phyloP scores from a whole-genome alignment of 805 yeast genomes.

The Brettanomyces custersianus region DNA sequence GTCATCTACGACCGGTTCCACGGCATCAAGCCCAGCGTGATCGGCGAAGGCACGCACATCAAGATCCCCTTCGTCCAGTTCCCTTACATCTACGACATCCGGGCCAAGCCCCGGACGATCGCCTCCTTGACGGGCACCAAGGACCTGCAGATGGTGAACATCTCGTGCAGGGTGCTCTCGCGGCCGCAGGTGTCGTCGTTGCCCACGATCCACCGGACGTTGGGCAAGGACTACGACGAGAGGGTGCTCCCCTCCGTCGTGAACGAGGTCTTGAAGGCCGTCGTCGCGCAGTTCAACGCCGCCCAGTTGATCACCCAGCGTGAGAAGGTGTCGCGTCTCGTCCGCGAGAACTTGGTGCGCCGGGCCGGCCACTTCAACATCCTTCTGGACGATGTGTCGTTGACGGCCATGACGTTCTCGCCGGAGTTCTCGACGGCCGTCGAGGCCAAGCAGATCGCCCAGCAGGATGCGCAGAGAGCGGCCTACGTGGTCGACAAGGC shows the following conservation, averaged over 20 bases:
- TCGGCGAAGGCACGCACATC: constrained; percentile 91
- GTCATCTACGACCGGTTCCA: constrained; percentile 81
- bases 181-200: constrained; percentile 74
- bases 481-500: constrained; percentile 97
- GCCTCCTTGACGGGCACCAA: constrained; percentile 96
- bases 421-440: constrained; percentile 98
- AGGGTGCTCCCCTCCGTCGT: constrained; percentile 94
- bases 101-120: constrained; percentile 95
- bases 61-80: constrained; percentile 92
- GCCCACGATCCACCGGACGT: constrained; percentile 82
- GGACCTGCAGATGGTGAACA: constrained; percentile 97
- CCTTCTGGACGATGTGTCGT: constrained; percentile 86
- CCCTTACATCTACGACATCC: constrained; percentile 86
- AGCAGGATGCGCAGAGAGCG: constrained; percentile 98
- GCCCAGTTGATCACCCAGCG: constrained; percentile 98
- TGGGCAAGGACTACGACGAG: constrained; percentile 94
- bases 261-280: constrained; percentile 92
- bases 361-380: constrained; percentile 89
- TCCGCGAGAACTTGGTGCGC: constrained; percentile 82
- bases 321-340: constrained; percentile 87
- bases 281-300: constrained; percentile 97
- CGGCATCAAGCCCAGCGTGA: constrained; percentile 78
- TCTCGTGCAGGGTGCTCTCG: constrained; percentile 95
- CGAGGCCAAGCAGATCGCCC: constrained; percentile 98
- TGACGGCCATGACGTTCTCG: constrained; percentile 93